Conservation (phyloP, 352 stramenopile species). For the Sclerospora graminicola region DNA sequence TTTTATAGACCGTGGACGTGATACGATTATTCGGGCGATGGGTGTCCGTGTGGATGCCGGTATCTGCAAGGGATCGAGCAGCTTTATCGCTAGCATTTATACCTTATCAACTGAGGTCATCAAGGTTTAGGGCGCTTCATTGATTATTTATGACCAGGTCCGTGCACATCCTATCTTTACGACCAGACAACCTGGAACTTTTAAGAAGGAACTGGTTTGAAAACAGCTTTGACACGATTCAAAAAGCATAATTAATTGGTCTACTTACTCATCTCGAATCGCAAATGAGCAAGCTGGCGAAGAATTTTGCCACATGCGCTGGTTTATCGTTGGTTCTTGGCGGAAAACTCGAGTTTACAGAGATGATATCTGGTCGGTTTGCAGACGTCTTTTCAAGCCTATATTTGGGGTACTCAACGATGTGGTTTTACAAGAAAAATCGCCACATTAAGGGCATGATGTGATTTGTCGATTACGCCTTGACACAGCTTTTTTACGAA, state of each 20-base stretch:
- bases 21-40: slow-evolving; percentile 95
- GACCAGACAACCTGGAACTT: slow-evolving; percentile 89
- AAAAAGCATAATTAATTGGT: slow-evolving; percentile 78
- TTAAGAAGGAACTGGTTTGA: slow-evolving; percentile 91
- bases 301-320: slow-evolving; percentile 94
- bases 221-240: slow-evolving; percentile 86
- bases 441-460: too few relatives aligned
- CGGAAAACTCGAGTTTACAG: slow-evolving; percentile 97
- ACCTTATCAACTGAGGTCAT: slow-evolving; percentile 96
- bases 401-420: slow-evolving; percentile 73
- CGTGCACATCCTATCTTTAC: slow-evolving; percentile 95
- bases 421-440: too few relatives aligned
- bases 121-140: slow-evolving; percentile 95
- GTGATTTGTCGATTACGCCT: too few relatives aligned
- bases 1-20: slow-evolving; percentile 91
- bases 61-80: slow-evolving; percentile 96
- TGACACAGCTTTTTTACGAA: too few relatives aligned
- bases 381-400: slow-evolving; percentile 95
- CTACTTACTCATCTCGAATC: slow-evolving; percentile 94
- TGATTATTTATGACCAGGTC: slow-evolving; percentile 97
- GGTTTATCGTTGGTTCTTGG: slow-evolving; percentile 95
- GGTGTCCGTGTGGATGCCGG: slow-evolving; percentile 93
- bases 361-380: slow-evolving; percentile 95
- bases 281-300: slow-evolving; percentile 92
- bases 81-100: slow-evolving; percentile 94